These are phyloP conservation scores for Solanum sejunctum DNA, from an alignment of 257 asterid species.

Conservation along the genomic window DNA sequence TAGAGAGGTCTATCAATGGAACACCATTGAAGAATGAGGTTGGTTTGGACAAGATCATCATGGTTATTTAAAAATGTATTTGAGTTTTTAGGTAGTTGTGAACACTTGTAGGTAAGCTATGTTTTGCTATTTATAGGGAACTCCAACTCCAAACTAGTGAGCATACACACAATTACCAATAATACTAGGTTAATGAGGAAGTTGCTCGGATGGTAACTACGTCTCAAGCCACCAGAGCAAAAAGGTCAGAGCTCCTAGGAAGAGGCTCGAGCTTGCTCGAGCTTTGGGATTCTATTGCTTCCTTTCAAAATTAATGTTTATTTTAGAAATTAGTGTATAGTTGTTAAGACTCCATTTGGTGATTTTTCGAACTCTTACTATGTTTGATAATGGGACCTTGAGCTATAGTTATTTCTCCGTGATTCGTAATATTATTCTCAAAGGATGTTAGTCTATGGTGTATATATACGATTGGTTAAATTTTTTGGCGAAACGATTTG, in stretches of 20 bases:
- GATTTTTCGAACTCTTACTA: neutral
- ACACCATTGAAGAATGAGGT: constrained; percentile 26
- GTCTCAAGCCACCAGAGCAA: neutral
- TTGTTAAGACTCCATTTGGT: fast-evolving
- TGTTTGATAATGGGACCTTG: neutral
- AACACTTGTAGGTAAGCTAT: neutral
- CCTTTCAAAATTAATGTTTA: neutral
- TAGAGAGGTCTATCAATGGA: constrained; percentile 68
- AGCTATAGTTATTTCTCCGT: neutral
- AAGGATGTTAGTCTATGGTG: neutral
- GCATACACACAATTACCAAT: too few species aligned
- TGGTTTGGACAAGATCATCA: constrained; percentile 36
- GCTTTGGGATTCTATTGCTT: neutral
- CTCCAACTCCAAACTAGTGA: neutral
- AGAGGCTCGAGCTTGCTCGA: neutral
- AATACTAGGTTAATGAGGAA: too few species aligned
- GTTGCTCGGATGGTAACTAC: too few species aligned
- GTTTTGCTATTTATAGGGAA: neutral
- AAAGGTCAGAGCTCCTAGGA: fast-evolving
- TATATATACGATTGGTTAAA: neutral
- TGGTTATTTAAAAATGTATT: neutral
- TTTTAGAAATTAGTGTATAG: neutral
- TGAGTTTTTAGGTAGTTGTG: neutral
- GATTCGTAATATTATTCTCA: neutral
- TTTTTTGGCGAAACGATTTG: fast-evolving